Conservation (phyloP, 768 basidiomycete species). For the Termitomyces sp. region DNA sequence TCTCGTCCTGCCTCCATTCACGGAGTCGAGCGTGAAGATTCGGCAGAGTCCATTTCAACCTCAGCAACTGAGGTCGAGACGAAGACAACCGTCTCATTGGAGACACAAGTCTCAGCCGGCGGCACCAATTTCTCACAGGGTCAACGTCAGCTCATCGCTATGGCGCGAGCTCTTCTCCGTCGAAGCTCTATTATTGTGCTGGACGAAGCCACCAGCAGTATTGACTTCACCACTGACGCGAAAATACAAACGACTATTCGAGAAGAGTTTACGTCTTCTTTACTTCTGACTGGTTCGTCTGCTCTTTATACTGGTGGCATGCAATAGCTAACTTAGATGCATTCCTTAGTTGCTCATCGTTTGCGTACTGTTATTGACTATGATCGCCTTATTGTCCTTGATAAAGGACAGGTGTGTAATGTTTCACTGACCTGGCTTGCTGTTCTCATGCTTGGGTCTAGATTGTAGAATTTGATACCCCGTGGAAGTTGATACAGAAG, state of each 20-base stretch:
- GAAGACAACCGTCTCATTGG: constrained; percentile 60
- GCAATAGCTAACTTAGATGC: constrained; percentile 1
- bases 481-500: constrained; percentile 61
- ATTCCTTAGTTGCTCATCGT: constrained; percentile 61
- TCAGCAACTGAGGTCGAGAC: constrained; percentile 54
- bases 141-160: constrained; percentile 83
- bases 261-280: constrained; percentile 75
- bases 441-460: constrained; percentile 14
- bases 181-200: constrained; percentile 73
- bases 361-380: constrained; percentile 80
- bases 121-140: constrained; percentile 93
- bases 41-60: constrained; percentile 39
- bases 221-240: constrained; percentile 84
- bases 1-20: constrained; percentile 44
- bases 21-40: constrained; percentile 36
- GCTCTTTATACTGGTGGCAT: background rate
- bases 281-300: constrained; percentile 67
- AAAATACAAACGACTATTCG: constrained; percentile 90
- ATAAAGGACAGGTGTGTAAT: constrained; percentile 53
- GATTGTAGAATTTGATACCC: constrained; percentile 72
- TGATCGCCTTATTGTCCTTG: constrained; percentile 76
- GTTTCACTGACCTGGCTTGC: background rate
- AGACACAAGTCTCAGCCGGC: constrained; percentile 80
- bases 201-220: constrained; percentile 84
- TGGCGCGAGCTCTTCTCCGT: constrained; percentile 78